Evolutionary conservation across 352 stramenopile genomes (phyloP).

Genomic region (Phytophthora pini): DNA sequence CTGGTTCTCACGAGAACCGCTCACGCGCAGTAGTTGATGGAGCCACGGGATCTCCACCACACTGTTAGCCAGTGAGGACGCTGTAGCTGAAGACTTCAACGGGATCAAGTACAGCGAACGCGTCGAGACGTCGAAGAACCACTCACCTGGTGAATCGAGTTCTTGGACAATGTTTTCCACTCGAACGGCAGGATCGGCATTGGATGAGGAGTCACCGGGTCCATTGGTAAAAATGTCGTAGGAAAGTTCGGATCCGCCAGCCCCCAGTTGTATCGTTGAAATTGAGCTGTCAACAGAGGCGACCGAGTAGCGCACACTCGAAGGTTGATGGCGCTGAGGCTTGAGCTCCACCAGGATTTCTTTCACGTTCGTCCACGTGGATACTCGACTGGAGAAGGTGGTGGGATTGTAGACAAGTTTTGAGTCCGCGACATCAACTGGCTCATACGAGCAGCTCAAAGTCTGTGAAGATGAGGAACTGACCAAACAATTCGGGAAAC

Average conservation of each 20-base stretch:
- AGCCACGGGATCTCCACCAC: conserved; percentile 65
- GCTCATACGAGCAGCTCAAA: conserved; percentile 48
- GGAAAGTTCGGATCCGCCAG: conserved; percentile 61
- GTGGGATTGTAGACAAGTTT: conserved; percentile 41
- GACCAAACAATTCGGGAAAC: conserved; percentile 64
- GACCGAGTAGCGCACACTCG: conserved; percentile 55
- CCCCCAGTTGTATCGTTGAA: conserved; percentile 41
- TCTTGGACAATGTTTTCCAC: conserved; percentile 74
- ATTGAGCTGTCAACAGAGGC: conserved; percentile 25
- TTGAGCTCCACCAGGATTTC: conserved; percentile 40
- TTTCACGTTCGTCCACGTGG: conserved; percentile 45
- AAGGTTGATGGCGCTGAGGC: conserved; percentile 32
- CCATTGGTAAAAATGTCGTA: conserved; percentile 49
- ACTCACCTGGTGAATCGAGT: conserved; percentile 66
- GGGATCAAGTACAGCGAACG: conserved; percentile 70
- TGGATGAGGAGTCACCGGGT: conserved; percentile 6
- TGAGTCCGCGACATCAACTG: conserved; percentile 23
- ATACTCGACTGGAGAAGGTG: conserved; percentile 51
- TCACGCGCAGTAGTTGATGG: conserved; percentile 68
- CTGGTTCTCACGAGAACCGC: conserved; percentile 63
- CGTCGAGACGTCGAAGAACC: conserved; percentile 66
- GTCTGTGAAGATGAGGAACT: conserved; percentile 19
- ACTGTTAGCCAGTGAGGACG: conserved; percentile 28
- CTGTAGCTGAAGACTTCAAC: conserved; percentile 31
- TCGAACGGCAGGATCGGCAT: conserved; percentile 42